Evolutionary conservation across 768 basidiomycete species (phyloP).

Genomic region (Psilocybe cubensis): DNA sequence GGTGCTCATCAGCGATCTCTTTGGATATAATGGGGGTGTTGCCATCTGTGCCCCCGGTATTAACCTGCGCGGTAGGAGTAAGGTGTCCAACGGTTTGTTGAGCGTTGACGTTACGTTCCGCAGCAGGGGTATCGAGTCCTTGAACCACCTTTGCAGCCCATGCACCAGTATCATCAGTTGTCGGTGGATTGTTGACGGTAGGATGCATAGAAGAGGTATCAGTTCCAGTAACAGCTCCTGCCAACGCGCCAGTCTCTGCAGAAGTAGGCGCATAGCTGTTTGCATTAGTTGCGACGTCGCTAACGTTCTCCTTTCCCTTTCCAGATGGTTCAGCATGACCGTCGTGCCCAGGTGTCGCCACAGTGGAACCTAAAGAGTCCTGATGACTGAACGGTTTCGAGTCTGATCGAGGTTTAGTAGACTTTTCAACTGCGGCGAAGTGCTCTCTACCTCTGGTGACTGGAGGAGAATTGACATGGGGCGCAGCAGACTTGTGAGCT

Average conservation of each 20-base stretch:
- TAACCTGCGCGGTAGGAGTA: background rate
- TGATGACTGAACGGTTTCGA: background rate
- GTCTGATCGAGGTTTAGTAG: background rate
- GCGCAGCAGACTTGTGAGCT: background rate
- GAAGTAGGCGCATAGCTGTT: background rate
- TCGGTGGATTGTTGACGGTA: background rate
- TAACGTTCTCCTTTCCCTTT: background rate
- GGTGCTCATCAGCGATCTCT: background rate
- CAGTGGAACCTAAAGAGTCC: background rate
- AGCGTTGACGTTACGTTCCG: background rate
- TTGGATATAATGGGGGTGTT: background rate
- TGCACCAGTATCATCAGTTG: background rate
- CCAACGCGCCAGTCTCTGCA: background rate
- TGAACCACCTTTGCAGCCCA: background rate
- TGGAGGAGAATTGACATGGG: background rate
- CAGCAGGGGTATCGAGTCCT: background rate
- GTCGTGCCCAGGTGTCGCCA: constrained; percentile 8
- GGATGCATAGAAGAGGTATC: background rate
- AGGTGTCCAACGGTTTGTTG: background rate
- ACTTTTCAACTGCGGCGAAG: background rate
- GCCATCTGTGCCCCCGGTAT: too few relatives aligned
- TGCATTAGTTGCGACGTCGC: background rate
- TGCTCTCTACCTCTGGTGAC: background rate
- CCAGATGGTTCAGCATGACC: background rate
- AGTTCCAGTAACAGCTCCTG: background rate